Evolutionary conservation across 2,329 filamentous ascomycete species (phyloP).

Genomic region (Mycogone perniciosa): DNA sequence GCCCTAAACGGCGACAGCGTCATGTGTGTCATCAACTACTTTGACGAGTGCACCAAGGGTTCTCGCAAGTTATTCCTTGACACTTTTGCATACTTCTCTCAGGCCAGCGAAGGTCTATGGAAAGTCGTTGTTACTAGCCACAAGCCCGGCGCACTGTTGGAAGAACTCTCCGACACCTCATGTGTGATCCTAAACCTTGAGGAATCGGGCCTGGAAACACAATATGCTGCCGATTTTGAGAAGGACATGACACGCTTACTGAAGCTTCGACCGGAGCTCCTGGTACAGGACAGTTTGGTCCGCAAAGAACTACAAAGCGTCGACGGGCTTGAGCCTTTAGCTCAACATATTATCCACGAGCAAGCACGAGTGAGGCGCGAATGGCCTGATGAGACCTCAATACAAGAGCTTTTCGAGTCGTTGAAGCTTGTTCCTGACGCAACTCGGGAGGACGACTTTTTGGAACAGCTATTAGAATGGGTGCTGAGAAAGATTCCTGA

Average conservation of each 20-base stretch:
- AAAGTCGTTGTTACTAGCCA: slow-evolving; percentile 13
- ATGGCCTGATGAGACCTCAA: slow-evolving; percentile 7
- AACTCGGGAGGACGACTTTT: not conserved
- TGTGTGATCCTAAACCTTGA: slow-evolving; percentile 8
- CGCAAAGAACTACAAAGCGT: slow-evolving; percentile 18
- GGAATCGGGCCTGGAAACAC: not conserved
- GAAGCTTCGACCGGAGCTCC: slow-evolving; percentile 12
- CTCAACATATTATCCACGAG: slow-evolving; percentile 8
- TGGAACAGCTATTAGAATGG: slow-evolving; percentile 9
- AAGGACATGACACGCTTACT: slow-evolving; percentile 5
- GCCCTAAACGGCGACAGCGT: slow-evolving; percentile 9
- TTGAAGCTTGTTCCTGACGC: not conserved
- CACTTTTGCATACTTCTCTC: slow-evolving; percentile 9
- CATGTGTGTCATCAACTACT: slow-evolving; percentile 14
- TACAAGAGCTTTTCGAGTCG: slow-evolving; percentile 5
- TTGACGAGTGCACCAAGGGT: slow-evolving; percentile 14
- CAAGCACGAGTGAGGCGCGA: slow-evolving; percentile 6
- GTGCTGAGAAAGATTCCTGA: slow-evolving; percentile 8
- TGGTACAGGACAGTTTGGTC: not conserved
- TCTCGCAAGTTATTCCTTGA: slow-evolving; percentile 12
- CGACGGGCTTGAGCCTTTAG: slow-evolving; percentile 6
- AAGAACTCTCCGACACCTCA: slow-evolving; percentile 8
- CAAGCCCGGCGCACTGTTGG: slow-evolving; percentile 7
- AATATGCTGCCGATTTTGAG: not conserved
- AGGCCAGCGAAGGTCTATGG: slow-evolving; percentile 9